A percentile compares a stretch with the other conserved stretches of the same genome.
Conservation (phyloP, 768 basidiomycete genomes). For the Erythrobasidium yunnanense region DNA sequence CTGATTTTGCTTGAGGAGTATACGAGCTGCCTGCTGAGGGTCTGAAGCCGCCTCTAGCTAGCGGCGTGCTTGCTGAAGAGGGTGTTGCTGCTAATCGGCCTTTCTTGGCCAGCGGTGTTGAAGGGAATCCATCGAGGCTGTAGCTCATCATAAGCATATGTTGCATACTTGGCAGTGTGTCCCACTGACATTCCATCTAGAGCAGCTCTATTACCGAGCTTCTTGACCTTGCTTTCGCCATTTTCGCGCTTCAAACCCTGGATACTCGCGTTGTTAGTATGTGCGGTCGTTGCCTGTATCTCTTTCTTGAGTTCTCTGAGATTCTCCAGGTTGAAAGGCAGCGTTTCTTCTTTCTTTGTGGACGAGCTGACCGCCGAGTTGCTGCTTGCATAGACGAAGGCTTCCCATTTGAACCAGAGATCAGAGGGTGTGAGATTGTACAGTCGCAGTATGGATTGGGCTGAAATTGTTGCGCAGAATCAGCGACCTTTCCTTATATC, state of each 20-base stretch:
- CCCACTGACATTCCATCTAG: conserved; percentile 35
- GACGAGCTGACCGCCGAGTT: conserved; percentile 17
- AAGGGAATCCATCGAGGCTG: conserved; percentile 25
- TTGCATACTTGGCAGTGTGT: neutral
- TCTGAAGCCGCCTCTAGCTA: neutral
- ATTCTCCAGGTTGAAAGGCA: conserved; percentile 39
- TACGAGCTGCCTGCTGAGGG: neutral
- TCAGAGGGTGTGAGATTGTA: conserved; percentile 43
- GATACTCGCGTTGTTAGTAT: conserved; percentile 9
- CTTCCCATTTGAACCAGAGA: conserved; percentile 47
- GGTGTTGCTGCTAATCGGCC: neutral
- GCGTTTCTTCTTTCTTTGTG: neutral
- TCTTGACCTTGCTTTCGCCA: conserved; percentile 38
- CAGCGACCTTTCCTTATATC: neutral
- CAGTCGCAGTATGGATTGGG: conserved; percentile 43
- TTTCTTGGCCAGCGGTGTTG: conserved; percentile 20
- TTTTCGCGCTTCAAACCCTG: neutral
- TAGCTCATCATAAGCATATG: neutral
- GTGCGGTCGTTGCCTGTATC: conserved; percentile 38
- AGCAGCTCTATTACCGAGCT: conserved; percentile 12
- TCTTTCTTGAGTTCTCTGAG: conserved; percentile 41
- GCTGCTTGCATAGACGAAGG: conserved; percentile 41
- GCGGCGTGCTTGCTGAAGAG: neutral
- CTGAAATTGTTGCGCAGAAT: conserved; percentile 34
- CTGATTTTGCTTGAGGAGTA: conserved; percentile 22